These are phyloP conservation scores for Talaromyces wortmannii DNA, from an alignment of 495 filamentous ascomycete genomes.

Conservation along the genomic window DNA sequence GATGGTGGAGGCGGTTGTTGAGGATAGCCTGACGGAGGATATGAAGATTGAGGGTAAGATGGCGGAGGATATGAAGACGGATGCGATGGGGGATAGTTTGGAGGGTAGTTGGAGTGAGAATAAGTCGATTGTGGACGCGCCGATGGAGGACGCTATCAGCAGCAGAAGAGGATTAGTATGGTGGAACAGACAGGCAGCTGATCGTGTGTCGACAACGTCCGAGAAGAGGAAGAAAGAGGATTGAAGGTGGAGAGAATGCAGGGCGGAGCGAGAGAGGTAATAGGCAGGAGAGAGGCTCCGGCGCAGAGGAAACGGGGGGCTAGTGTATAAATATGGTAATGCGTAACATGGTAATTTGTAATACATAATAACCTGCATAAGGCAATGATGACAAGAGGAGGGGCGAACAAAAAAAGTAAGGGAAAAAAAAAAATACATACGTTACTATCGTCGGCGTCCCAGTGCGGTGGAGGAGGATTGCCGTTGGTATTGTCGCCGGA, in stretches of 20 bases:
- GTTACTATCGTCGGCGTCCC: constrained; percentile 3
- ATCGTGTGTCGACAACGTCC: not conserved
- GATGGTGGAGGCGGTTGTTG: constrained; percentile 25
- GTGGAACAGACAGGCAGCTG: not conserved
- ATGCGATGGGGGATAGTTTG: constrained; percentile 27
- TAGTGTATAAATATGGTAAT: not conserved
- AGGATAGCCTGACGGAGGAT: constrained; percentile 15
- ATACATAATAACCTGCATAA: too few species aligned
- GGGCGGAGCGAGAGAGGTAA: not conserved
- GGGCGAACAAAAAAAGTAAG: too few species aligned
- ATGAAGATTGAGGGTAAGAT: constrained; percentile 15
- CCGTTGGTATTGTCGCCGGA: not conserved
- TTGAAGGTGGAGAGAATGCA: not conserved
- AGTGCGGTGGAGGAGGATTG: not conserved
- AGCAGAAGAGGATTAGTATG: not conserved
- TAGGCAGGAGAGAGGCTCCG: constrained; percentile 1
- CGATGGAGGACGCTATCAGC: constrained; percentile 4
- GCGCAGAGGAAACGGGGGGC: not conserved
- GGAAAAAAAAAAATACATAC: not conserved
- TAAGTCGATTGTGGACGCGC: constrained; percentile 2
- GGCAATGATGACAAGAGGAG: too few species aligned
- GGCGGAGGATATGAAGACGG: constrained; percentile 27
- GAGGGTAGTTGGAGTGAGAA: constrained; percentile 23
- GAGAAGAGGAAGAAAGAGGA: not conserved
- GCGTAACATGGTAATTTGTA: too few species aligned